Base-by-base conservation (phyloP, 768 basidiomycete genomes). In the Russula foetens region DNA sequence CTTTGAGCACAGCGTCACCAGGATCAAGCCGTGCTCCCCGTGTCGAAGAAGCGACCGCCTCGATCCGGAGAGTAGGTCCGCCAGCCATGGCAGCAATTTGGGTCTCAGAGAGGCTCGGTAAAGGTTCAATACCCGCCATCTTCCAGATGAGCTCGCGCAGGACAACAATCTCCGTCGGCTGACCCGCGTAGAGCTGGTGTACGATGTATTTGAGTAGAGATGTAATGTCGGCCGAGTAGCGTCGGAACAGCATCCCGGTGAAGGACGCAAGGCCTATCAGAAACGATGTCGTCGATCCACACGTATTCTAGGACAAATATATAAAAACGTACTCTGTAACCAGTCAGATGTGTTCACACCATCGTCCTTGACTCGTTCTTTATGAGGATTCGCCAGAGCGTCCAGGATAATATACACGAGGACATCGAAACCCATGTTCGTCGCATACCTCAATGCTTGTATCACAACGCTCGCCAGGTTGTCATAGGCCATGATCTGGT, bases 401-500 rank as follows among this genome's bases (percentile, higher is more conserved):
- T 96, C 92, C 57, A 99, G 77, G 61, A 97, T 81, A 56, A 91
- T 78, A 69, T 86, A 98, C 19, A 92, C 84, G 12, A 98, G 77
- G 9, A 97, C 92, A 69, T 99, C 97, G 69, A 92, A 98, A 7
- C 92, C 92, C 81, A 99, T 88, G 63, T 86, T 87, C 3, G 92
- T 93, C 64, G 93, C 84, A 73, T 90, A 95, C 70, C 90, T 79
- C 66, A 93, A 78, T 19, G 89, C 89, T 66, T 93, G 92, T 26
- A 98, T 88, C 45, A 98, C 88, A 23, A 94, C 91, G 44, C 80
- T 81, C 11, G 91, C 92, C 55, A 97, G 74, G 72, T 98, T 99
- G 69, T 96, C 91, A 69, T 99, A 99, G 15, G 91, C 86, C 87
- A 93, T 92, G 59, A 98, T 89, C 72, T 98, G 97, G 65, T 87